Conservation (phyloP, 352 stramenopile genomes). For the Achlya hypogyna region DNA sequence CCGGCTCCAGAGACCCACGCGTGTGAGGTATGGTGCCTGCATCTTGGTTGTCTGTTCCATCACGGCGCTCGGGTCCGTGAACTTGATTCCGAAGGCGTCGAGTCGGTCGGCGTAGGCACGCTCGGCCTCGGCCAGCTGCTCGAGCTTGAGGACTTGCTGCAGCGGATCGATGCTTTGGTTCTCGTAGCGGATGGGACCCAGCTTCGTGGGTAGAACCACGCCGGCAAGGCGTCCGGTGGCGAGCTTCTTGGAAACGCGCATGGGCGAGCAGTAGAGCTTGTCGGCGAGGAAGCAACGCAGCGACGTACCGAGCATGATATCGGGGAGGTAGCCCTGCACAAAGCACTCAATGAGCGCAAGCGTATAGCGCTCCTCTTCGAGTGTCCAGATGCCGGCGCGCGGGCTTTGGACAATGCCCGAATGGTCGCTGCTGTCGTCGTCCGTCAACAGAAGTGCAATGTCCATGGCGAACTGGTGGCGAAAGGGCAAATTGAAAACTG, state of each 20-base stretch:
- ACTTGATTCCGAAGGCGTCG: not conserved
- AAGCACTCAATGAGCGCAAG: constrained; percentile 82
- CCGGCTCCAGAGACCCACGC: constrained; percentile 51
- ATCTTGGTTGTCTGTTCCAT: not conserved
- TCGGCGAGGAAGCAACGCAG: constrained; percentile 58
- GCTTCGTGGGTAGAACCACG: constrained; percentile 21
- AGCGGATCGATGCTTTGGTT: not conserved
- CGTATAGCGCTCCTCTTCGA: constrained; percentile 62
- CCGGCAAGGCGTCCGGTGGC: constrained; percentile 22
- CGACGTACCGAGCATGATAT: constrained; percentile 58
- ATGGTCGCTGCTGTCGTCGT: not conserved
- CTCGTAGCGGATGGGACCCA: constrained; percentile 6
- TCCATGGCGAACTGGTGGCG: not conserved
- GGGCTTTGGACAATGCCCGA: constrained; percentile 5
- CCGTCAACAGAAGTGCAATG: not conserved
- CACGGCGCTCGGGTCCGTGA: not conserved
- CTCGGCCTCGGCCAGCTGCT: not conserved
- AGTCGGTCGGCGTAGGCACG: not conserved
- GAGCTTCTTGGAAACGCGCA: constrained; percentile 74
- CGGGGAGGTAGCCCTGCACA: constrained; percentile 56
- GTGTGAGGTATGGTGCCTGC: constrained; percentile 16
- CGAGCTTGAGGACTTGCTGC: not conserved
- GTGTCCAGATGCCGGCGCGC: constrained; percentile 51
- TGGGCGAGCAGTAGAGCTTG: constrained; percentile 61
- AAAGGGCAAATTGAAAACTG: not conserved